Base-by-base conservation (phyloP, 2,329 filamentous ascomycete genomes). In the Hypoxylon sp. region DNA sequence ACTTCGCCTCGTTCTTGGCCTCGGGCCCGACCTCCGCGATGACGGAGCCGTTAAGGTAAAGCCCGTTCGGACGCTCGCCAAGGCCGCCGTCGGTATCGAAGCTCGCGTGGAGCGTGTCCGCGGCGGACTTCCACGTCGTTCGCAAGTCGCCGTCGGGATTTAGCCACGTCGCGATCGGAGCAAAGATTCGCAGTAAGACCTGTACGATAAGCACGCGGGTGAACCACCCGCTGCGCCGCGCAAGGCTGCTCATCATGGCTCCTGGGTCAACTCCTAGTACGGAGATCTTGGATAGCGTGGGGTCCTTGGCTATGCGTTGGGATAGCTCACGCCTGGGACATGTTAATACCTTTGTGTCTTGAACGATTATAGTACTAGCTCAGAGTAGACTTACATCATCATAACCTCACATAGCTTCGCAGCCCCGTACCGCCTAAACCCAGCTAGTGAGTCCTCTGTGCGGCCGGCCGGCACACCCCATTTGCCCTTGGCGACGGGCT, bases 191-290 rank as follows among this genome's bases (percentile, higher is more conserved):
- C 7, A 70, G 22, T 2, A 72, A 6, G 43, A 60, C 1, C 8
- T 59, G 56, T 30, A 67, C 58, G 3, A 68, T 20, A 2, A 72
- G 30, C 3, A 65, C 41, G 8, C 72, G 68, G 24, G 71, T 51
- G 7, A 73, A 5, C 65, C 65, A 74, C 10, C 43, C 24, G 15
- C 62, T 62, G 26, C 64, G 70, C 1, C 72, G 69, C 22, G 66
- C 28, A 4, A 75, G 49, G 7, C 67, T 59, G 15, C 69, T 73
- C n/a, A 51, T 30, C 62, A 75, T 74, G 8, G 50, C 63, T 5
- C 70, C 75, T 4, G 75, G 74, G 59, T 77, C 75, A 15, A 75
- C 32, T 28, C 66, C 71, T 3, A 76, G 49, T 44, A 74, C 63
- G n/a, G 66, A 65, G 37, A 75, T 68, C 10, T 71, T 70, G 32